Evolutionary conservation across 495 filamentous ascomycete species (phyloP), one percentile per base, ranked within the genome.

Genomic region (Mytilinidion resinicola): DNA sequence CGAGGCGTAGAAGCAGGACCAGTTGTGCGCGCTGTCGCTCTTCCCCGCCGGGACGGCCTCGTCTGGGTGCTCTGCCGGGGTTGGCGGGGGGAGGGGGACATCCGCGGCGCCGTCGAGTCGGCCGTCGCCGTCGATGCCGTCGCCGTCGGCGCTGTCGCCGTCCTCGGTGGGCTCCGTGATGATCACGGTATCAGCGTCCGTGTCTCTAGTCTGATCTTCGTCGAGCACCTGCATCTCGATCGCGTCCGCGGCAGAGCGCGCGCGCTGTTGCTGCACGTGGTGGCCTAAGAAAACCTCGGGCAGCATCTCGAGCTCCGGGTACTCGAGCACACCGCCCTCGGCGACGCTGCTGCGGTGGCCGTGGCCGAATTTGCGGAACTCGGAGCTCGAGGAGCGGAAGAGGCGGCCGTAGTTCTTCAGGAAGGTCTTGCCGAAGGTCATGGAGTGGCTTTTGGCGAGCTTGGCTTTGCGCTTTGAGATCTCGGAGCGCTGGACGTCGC

Each of bases 221-320:
- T 10, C 33, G 1, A 48, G 15, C 37, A 6, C 15, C 57, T 46
- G 14, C 19, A 36, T 51, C 36, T 43, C 19, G 17, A 15, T 15
- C 25, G 15, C 35, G 11, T 30, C 25, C 8, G n/a, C n/a, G n/a
- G n/a, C 25, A 30, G 25, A 30, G 25, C 25, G 25, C 3, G 25
- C 2, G 25, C 25, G 25, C 25, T 30, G 35, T 11, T 36, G 14
- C 14, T 56, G 57, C 11, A n/a, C 14, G 15, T 61, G 41, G 14
- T 35, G 46, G 8, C 56, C 17, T 9, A 12, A 6, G 53, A 51
- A 65, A 4, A 67, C 58, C 7, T 54, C 54, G 0, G 66, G 66
- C 52, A 69, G 25, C 1, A 69, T 50, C 56, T 69, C 66, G 11
- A 69, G 46, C 49, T 69, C 66, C 10, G 66, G 66, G 53, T 59